These are phyloP conservation scores for Hymenoscyphus linearis DNA, from an alignment of 2,329 filamentous ascomycete species.

Conservation along the genomic window DNA sequence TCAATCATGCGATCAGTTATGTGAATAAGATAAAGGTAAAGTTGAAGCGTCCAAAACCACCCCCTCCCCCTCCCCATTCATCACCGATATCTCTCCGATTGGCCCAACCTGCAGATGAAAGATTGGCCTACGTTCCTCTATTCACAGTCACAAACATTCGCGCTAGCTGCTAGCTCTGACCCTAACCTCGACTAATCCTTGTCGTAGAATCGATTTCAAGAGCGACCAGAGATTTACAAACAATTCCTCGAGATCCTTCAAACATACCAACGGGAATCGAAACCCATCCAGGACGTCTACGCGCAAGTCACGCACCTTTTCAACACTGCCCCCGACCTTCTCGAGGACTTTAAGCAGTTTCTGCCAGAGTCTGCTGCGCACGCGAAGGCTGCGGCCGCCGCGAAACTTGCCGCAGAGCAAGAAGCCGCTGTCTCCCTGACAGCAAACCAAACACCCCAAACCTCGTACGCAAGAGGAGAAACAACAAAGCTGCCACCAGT, in stretches of 20 bases:
- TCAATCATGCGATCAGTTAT: slow-evolving; percentile 98
- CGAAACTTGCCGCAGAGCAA: slow-evolving; percentile 54
- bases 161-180: background rate
- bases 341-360: slow-evolving; percentile 99
- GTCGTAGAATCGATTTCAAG: slow-evolving; percentile 84
- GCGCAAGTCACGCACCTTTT: slow-evolving; percentile 93
- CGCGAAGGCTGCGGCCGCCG: slow-evolving; percentile 51
- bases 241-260: slow-evolving; percentile 97
- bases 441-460: slow-evolving; percentile 47
- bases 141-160: too few species aligned
- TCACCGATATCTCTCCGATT: too few species aligned
- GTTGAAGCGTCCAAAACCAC: background rate
- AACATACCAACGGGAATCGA: slow-evolving; percentile 96
- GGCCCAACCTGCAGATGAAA: too few species aligned
- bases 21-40: slow-evolving; percentile 98
- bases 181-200: background rate
- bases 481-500: slow-evolving; percentile 79
- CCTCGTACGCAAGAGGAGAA: slow-evolving; percentile 44
- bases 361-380: slow-evolving; percentile 81
- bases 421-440: slow-evolving; percentile 45
- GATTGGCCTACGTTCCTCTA: too few species aligned
- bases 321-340: slow-evolving; percentile 83
- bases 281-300: slow-evolving; percentile 97
- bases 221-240: slow-evolving; percentile 97
- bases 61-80: background rate